These are phyloP conservation scores for Schizophyllum commune DNA, from an alignment of 1,284 basidiomycete species.

Conservation along the genomic window DNA sequence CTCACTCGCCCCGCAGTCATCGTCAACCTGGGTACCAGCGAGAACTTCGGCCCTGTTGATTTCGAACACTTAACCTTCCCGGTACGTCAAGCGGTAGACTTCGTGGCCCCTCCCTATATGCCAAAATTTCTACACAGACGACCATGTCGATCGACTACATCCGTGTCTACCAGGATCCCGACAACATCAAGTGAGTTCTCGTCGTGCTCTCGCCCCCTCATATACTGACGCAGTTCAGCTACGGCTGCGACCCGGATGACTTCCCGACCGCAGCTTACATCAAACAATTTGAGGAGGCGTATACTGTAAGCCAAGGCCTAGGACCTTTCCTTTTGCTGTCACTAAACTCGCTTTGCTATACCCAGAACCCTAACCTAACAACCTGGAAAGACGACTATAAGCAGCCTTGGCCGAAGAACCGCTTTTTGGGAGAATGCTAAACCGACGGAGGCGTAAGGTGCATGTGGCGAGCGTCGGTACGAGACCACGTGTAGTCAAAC, in stretches of 20 bases:
- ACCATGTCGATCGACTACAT: slow-evolving; percentile 62
- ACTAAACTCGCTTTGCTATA: slow-evolving; percentile 4
- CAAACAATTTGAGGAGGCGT: neutral
- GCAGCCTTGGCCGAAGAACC: slow-evolving; percentile 10
- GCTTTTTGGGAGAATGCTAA: neutral
- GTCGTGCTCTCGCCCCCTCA: too few species aligned
- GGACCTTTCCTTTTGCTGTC: neutral
- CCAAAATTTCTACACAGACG: neutral
- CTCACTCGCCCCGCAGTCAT: slow-evolving; percentile 42
- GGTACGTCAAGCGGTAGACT: slow-evolving; percentile 4
- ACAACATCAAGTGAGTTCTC: neutral
- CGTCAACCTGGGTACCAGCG: slow-evolving; percentile 60
- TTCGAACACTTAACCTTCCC: slow-evolving; percentile 45
- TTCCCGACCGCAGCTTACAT: slow-evolving; percentile 12
- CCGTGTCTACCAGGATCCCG: slow-evolving; percentile 49
- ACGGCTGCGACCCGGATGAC: slow-evolving; percentile 12
- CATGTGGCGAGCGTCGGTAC: too few species aligned
- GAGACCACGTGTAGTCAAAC: too few species aligned
- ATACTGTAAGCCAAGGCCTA: neutral
- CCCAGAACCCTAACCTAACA: slow-evolving; percentile 16
- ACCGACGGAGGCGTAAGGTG: neutral
- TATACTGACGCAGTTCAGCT: too few species aligned
- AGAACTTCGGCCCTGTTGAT: slow-evolving; percentile 53
- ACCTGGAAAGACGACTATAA: slow-evolving; percentile 14
- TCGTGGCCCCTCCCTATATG: neutral